phyloP scores from a whole-genome alignment of 768 basidiomycete genomes.

The Imleria badia region DNA sequence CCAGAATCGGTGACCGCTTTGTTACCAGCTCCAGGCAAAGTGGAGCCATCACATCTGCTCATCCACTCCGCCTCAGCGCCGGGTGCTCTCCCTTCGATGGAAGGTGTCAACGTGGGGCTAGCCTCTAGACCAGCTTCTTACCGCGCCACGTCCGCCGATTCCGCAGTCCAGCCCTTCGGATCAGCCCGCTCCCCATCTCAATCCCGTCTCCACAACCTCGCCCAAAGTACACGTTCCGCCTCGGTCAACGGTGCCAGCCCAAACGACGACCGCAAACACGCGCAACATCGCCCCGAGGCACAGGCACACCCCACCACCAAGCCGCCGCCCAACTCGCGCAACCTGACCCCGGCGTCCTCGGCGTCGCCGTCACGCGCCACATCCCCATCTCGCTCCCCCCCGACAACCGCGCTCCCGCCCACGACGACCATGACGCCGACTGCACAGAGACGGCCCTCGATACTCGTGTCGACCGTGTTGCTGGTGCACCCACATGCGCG shows the following conservation, averaged over 20 bases:
- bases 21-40: slow-evolving; percentile 20
- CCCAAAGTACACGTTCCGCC: slow-evolving; percentile 15
- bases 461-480: slow-evolving; percentile 37
- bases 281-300: slow-evolving; percentile 15
- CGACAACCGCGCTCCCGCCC: slow-evolving; percentile 33
- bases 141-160: slow-evolving; percentile 29
- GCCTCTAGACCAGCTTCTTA: slow-evolving; percentile 24
- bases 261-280: slow-evolving; percentile 25
- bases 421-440: slow-evolving; percentile 39
- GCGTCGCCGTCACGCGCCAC: slow-evolving; percentile 54
- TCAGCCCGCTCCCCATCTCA: slow-evolving; percentile 27
- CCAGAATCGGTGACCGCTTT: slow-evolving; percentile 35
- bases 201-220: slow-evolving; percentile 10
- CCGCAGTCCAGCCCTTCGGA: slow-evolving; percentile 3
- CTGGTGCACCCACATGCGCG: slow-evolving; percentile 30
- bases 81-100: slow-evolving; percentile 34
- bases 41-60: slow-evolving; percentile 27
- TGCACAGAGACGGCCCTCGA: slow-evolving; percentile 40
- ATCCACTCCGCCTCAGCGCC: slow-evolving; percentile 44
- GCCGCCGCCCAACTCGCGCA: slow-evolving; percentile 41
- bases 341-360: slow-evolving; percentile 57
- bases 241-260: slow-evolving; percentile 12
- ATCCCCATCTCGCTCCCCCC: slow-evolving; percentile 29
- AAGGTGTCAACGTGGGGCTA: slow-evolving; percentile 5
- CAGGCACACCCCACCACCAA: slow-evolving; percentile 22